Base-by-base conservation (phyloP, 2,329 filamentous ascomycete species). In the Tolypocladium album region DNA sequence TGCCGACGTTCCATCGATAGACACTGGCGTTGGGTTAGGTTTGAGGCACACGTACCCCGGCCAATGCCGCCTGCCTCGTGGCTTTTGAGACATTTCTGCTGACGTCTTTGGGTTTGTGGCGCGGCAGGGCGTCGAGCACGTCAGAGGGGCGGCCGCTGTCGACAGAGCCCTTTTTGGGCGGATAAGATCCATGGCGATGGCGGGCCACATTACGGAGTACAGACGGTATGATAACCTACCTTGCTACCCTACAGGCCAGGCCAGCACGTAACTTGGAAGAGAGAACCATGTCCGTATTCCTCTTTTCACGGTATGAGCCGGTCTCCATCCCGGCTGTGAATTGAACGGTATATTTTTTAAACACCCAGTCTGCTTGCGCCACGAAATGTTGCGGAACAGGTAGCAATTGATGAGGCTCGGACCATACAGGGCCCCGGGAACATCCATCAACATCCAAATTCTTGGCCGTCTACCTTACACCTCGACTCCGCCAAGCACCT, bases 401-500 rank as follows among this genome's bases (percentile, higher is more conserved):
- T 7, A n/a, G n/a, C 5, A 3, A 31, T 31, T 31, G 27, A 12
- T 43, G n/a, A 43, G 12, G 36, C 36, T 13, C 36, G 6, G 5
- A 3, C 20, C 40, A 42, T 24, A 47, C n/a, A 24, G 22, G 11
- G 22, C 11, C 4, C 13, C 4, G 12, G 9, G 8, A 4, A 24
- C 12, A 27, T 27, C 43, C 6, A 47, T 15, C 22, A 24, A 47
- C 3, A 27, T 11, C n/a, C 22, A 15, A 11, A 15, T 4, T 9
- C 42, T 24, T 12, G 42, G 22, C 24, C 13, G n/a, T 8, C 20
- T 5, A 3, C 27, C 27, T 31, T 50, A 50, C 24, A 74, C 62
- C 59, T 70, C 63, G 58, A 74, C 62, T 13, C 73, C 74, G 47
- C 73, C 70, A n/a, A 82, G 67, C 4, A 73, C 59, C 22, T 72